Base-by-base conservation (phyloP, 2,329 filamentous ascomycete species). In the Elsinoe batatas region DNA sequence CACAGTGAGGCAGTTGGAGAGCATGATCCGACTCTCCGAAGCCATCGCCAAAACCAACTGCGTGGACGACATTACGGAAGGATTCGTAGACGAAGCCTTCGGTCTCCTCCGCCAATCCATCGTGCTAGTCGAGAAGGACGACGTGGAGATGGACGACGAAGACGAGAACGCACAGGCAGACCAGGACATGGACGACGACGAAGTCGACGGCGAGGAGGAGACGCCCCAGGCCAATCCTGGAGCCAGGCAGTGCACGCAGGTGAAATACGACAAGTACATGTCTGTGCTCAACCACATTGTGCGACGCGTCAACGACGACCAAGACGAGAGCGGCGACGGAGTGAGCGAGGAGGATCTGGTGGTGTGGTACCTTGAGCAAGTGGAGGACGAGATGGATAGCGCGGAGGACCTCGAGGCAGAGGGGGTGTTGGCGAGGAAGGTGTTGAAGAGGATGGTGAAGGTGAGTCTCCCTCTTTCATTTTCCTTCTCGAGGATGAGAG, bases 31-130 rank as follows among this genome's bases (percentile, higher is more conserved):
- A 61, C 76, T 98, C 56, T 91, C 87, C 55, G 93, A 98, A 71
- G 93, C 93, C n/a, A 96, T 98, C 62, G 93, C 93, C 57, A 97
- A 97, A 72, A 89, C 90, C 57, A 97, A 95, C 68, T 98, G 93
- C 67, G 89, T 95, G 12, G 87, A 91, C 64, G 90, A 96, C 60
- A 87, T 98, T 59, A 84, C 83, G 0, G 79, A 87, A 1, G 80
- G 81, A 0, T 95, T 97, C 71, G 93, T 98, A 13, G 80, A 86
- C 38, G 93, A 98, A 71, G 93, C 91, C 0, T 97, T 86, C 70
- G 89, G 93, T 63, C 79, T 98, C 8, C 80, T 98, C 11, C 79
- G 90, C 40, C 91, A 96, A 72, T 93, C 87, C 70, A 98, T 98
- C 68, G 96, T 98, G 64, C 93, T 87, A 1, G 93, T 98, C 22